Evolutionary conservation across 768 basidiomycete genomes (phyloP).

Genomic region (Myochromella boudieri): DNA sequence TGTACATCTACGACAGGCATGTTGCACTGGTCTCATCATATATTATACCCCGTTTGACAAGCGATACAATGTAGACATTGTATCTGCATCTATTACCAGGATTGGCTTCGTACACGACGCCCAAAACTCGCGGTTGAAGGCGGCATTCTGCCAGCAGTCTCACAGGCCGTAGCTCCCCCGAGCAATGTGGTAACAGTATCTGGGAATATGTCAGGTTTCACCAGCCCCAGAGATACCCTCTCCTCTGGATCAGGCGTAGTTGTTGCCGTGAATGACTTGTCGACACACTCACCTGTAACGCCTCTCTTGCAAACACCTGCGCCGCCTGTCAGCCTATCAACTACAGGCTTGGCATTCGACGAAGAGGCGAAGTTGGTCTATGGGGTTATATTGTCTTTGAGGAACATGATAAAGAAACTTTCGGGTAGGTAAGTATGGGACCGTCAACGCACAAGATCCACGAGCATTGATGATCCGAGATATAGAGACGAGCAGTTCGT

Average conservation of each 20-base stretch:
- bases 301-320: slow-evolving; percentile 36
- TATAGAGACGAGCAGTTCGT: slow-evolving; percentile 88
- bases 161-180: slow-evolving; percentile 56
- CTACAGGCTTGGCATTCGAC: slow-evolving; percentile 81
- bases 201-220: slow-evolving; percentile 37
- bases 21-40: slow-evolving; percentile 18
- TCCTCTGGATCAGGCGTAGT: slow-evolving; percentile 65
- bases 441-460: no score
- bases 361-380: slow-evolving; percentile 98
- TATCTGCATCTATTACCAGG: slow-evolving; percentile 91
- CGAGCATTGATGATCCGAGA: no score
- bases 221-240: slow-evolving; percentile 67
- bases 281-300: slow-evolving; percentile 31
- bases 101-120: slow-evolving; percentile 83
- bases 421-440: slow-evolving; percentile 74
- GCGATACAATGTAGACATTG: slow-evolving; percentile 64
- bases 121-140: slow-evolving; percentile 73
- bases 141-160: slow-evolving; percentile 77
- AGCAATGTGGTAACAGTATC: slow-evolving; percentile 30
- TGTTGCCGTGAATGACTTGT: slow-evolving; percentile 54
- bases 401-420: slow-evolving; percentile 95
- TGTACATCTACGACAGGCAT: slow-evolving; percentile 92
- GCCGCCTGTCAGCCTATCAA: slow-evolving; percentile 33
- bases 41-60: slow-evolving; percentile 9
- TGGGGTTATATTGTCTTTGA: slow-evolving; percentile 86